Percentiles rank a stretch among this genome's conserved stretches.
Conservation (phyloP, 306 rosid genomes). For the Calophaca sinica region DNA sequence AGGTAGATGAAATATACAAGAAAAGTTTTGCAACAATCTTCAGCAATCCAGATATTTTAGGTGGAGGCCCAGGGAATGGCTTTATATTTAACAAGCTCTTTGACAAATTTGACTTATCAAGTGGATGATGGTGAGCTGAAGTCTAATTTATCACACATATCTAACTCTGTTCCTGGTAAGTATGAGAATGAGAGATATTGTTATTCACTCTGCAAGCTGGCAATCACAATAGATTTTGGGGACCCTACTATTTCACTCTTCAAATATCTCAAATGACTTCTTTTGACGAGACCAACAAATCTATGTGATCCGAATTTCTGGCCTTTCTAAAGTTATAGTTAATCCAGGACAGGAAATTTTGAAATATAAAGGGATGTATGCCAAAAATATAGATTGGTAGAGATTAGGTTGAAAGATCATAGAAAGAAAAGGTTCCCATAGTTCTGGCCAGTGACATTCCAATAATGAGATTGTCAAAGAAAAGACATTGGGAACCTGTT, state of each 20-base stretch:
- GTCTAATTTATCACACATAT: conserved; percentile 7
- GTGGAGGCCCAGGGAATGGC: not conserved
- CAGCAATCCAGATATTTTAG: not conserved
- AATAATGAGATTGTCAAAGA: conserved; percentile 21
- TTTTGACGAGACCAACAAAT: conserved; percentile 12
- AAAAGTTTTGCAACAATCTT: conserved; percentile 14
- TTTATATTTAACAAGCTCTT: not conserved
- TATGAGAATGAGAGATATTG: conserved; percentile 5
- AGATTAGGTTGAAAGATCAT: conserved; percentile 3
- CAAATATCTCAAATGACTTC: conserved; percentile 14
- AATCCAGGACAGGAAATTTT: not conserved
- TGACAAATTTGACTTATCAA: not conserved
- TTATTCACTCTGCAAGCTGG: not conserved
- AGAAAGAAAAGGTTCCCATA: not conserved
- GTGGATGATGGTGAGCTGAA: not conserved
- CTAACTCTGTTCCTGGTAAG: not conserved
- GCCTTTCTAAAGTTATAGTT: not conserved
- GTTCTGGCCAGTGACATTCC: conserved; percentile 12
- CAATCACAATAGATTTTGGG: not conserved
- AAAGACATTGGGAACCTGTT: conserved; percentile 5
- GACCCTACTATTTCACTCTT: conserved; percentile 15
- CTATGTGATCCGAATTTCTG: not conserved
- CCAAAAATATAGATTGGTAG: not conserved
- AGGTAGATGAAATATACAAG: not conserved
- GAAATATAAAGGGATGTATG: conserved; percentile 4